Evolutionary conservation across 78 protist genomes (phyloP).

Genomic region (Protostelium mycophagum): DNA sequence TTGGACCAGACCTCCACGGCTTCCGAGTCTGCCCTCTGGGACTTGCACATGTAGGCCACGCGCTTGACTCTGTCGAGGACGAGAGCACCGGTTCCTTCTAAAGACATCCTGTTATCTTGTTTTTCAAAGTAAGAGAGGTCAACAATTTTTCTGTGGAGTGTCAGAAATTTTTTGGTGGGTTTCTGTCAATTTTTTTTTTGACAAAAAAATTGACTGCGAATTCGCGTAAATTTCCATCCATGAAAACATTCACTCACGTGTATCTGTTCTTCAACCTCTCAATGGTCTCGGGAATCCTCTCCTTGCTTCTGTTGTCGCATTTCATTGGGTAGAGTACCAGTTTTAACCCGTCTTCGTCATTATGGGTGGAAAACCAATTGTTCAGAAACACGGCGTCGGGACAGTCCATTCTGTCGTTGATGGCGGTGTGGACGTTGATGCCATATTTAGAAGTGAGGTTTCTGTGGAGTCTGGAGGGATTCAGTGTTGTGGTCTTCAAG

Average conservation of each 20-base stretch:
- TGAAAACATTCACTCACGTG: not conserved
- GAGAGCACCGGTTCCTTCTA: conserved; percentile 59
- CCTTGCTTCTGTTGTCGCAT: conserved; percentile 13
- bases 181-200: no score
- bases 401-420: conserved; percentile 39
- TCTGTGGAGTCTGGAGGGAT: conserved; percentile 22
- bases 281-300: conserved; percentile 43
- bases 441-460: not conserved
- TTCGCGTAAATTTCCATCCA: no score
- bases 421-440: conserved; percentile 33
- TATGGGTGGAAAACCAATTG: conserved; percentile 61
- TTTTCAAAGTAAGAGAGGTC: conserved; percentile 18
- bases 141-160: not conserved
- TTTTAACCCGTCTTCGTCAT: conserved; percentile 13
- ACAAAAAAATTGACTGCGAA: no score
- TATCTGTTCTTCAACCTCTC: conserved; percentile 7
- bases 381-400: conserved; percentile 51
- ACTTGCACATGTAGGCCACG: conserved; percentile 29
- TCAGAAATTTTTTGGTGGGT: no score
- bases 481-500: conserved; percentile 17
- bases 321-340: conserved; percentile 44
- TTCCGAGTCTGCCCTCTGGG: conserved; percentile 15
- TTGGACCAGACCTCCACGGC: conserved; percentile 31
- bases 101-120: not conserved
- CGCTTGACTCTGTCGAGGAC: conserved; percentile 40